Evolutionary conservation across 2,329 filamentous ascomycete species (phyloP), one percentile per base, ranked within the genome.

Genomic region (Coleophoma cylindrospora): DNA sequence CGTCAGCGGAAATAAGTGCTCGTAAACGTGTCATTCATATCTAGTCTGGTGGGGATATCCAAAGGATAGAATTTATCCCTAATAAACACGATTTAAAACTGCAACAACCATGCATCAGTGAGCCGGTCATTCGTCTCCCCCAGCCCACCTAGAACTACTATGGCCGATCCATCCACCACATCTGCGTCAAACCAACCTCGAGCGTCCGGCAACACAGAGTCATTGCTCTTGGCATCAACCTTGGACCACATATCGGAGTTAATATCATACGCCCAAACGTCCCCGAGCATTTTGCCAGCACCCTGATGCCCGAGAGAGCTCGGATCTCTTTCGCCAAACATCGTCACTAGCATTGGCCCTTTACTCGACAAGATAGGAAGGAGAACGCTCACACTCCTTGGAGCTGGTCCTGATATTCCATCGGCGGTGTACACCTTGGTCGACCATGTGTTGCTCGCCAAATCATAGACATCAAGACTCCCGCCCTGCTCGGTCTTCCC

Each of bases 401-500:
- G 49, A 40, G 61, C 57, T 0, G 67, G 66, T 0, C 65, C 67
- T 0, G 60, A 34, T 1, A 54, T 33, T 3, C 64, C 61, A 34
- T 68, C 62, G 2, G 66, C 49, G 9, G 47, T 22, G 47, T 58
- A 69, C 0, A 14, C 4, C 17, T 62, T 47, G 0, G 57, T 63
- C 3, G 46, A 50, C 67, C 67, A 70, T 2, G 53, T 33, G n/a
- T 53, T 49, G 3, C 54, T 34, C 1, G 27, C 41, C 3, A 51
- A 34, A 38, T 69, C 60, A 32, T 57, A 68, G 2, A 81, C 63
- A 50, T 87, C 82, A 10, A 87, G 21, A 2, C 57, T 64, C 0
- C 80, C 81, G 0, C 83, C 83, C 34, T 80, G 72, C 57, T 86
- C 83, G 0, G 61, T 73, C 11, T 69, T 72, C 0, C 82, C 83